Conservation (phyloP, 257 asterid genomes). For the Lycium barbarum region DNA sequence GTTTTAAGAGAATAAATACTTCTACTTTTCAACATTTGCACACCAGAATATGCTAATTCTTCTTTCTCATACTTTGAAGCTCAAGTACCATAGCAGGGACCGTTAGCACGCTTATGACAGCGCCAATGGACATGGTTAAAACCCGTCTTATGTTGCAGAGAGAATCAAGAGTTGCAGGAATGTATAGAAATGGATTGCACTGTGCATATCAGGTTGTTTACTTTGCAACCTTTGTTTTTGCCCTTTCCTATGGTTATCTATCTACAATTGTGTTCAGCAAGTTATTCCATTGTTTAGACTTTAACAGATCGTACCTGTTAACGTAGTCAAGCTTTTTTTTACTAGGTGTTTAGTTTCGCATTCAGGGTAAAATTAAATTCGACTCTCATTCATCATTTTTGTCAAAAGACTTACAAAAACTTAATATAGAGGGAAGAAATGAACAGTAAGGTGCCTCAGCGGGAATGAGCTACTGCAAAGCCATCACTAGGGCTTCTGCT, state of each 20-base stretch:
- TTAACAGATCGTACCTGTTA: not conserved
- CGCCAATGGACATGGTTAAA: slow-evolving; percentile 93
- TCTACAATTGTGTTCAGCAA: not conserved
- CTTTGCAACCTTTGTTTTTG: slow-evolving; percentile 34
- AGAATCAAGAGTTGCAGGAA: slow-evolving; percentile 64
- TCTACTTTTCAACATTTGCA: not conserved
- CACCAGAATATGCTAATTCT: slow-evolving; percentile 38
- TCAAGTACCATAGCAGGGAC: slow-evolving; percentile 87
- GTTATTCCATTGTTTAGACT: not conserved
- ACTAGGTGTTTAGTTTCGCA: not conserved
- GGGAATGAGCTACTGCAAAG: slow-evolving; percentile 23
- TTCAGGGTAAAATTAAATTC: not conserved
- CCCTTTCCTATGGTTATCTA: not conserved
- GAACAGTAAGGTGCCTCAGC: not conserved
- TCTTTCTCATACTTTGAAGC: slow-evolving; percentile 52
- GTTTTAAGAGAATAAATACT: not conserved
- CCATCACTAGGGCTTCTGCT: slow-evolving; percentile 12
- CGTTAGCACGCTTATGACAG: slow-evolving; percentile 85
- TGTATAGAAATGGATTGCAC: slow-evolving; percentile 80
- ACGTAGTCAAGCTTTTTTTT: not conserved
- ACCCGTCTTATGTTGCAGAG: slow-evolving; percentile 96
- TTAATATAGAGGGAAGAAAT: not conserved
- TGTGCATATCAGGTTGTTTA: slow-evolving; percentile 85
- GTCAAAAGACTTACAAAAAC: not conserved
- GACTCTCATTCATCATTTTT: not conserved